Percentiles rank a stretch among this genome's conserved stretches.
These are phyloP conservation scores for Leptographium lundbergii DNA, from an alignment of 2,329 filamentous ascomycete genomes.

Conservation along the genomic window DNA sequence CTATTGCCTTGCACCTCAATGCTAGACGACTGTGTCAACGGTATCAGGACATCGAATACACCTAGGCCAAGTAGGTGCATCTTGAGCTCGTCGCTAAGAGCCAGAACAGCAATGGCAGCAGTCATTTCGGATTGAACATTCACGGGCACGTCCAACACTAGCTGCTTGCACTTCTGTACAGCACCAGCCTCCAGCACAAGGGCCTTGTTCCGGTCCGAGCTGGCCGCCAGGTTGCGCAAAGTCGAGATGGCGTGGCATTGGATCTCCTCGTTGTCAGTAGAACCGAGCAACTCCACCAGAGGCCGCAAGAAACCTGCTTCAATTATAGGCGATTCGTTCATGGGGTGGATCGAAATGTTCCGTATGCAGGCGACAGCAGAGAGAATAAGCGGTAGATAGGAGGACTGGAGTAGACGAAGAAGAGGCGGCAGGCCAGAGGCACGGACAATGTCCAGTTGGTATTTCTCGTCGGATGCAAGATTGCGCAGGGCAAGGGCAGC, in stretches of 20 bases:
- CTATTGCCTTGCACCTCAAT: constrained; percentile 98
- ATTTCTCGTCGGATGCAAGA: constrained; percentile 94
- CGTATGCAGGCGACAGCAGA: constrained; percentile 96
- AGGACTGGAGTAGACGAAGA: constrained; percentile 81
- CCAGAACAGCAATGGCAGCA: constrained; percentile 93
- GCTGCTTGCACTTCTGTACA: constrained; percentile 95
- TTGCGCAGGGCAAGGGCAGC: constrained; percentile 89
- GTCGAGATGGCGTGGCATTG: constrained; percentile 98
- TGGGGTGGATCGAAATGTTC: constrained; percentile 95
- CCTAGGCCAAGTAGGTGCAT: constrained; percentile 79
- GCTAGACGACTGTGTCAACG: constrained; percentile 85
- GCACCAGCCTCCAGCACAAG: constrained; percentile 93
- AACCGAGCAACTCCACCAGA: constrained; percentile 83
- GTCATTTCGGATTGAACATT: constrained; percentile 99
- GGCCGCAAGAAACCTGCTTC: constrained; percentile 93
- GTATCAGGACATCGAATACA: constrained; percentile 93
- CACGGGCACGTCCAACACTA: constrained; percentile 84
- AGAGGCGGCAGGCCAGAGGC: constrained; percentile 76
- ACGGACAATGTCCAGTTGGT: constrained; percentile 93
- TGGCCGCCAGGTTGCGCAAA: constrained; percentile 85
- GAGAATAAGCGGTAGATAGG: constrained; percentile 87
- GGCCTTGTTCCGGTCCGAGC: constrained; percentile 94
- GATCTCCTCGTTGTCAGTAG: constrained; percentile 96
- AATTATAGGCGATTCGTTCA: constrained; percentile 97
- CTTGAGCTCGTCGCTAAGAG: constrained; percentile 91